Evolutionary conservation across 2,329 filamentous ascomycete genomes (phyloP).

Genomic region (Stenocarpella maydis): DNA sequence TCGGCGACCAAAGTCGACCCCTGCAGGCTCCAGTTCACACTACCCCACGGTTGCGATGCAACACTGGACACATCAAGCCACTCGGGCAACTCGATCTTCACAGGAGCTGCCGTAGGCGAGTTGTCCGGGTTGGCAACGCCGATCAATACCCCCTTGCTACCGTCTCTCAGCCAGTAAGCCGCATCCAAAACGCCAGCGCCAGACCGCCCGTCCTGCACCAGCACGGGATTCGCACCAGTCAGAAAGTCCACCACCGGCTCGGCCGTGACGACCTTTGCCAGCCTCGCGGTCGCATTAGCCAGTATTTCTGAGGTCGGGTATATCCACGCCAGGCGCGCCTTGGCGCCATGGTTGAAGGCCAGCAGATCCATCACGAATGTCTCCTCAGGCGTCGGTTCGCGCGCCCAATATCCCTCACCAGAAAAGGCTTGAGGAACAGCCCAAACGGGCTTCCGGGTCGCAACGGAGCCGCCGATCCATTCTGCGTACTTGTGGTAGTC

Average conservation of each 20-base stretch:
- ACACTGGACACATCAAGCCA: conserved; percentile 35
- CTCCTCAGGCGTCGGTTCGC: conserved; percentile 54
- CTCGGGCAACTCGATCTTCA: conserved; percentile 36
- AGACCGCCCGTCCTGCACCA: conserved; percentile 36
- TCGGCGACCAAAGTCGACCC: conserved; percentile 26
- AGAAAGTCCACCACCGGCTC: conserved; percentile 51
- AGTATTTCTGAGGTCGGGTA: conserved; percentile 51
- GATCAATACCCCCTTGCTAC: conserved; percentile 44
- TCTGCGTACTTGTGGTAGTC: conserved; percentile 48
- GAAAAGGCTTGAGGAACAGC: conserved; percentile 54
- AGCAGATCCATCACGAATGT: conserved; percentile 54
- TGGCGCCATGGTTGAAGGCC: conserved; percentile 55
- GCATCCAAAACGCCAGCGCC: conserved; percentile 43
- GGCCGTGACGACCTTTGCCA: conserved; percentile 49
- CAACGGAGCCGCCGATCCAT: conserved; percentile 55
- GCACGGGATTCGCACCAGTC: conserved; percentile 43
- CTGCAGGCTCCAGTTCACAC: conserved; percentile 40
- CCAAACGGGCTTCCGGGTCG: conserved; percentile 58
- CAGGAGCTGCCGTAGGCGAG: conserved; percentile 33
- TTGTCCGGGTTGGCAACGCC: conserved; percentile 48
- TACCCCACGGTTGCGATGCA: conserved; percentile 40
- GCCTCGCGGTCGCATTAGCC: conserved; percentile 48
- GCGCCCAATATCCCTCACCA: conserved; percentile 57
- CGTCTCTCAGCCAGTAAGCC: conserved; percentile 45
- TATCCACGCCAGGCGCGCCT: conserved; percentile 54